Base-by-base conservation (phyloP, 208 protist genomes). In the Leishmania tarentolae region DNA sequence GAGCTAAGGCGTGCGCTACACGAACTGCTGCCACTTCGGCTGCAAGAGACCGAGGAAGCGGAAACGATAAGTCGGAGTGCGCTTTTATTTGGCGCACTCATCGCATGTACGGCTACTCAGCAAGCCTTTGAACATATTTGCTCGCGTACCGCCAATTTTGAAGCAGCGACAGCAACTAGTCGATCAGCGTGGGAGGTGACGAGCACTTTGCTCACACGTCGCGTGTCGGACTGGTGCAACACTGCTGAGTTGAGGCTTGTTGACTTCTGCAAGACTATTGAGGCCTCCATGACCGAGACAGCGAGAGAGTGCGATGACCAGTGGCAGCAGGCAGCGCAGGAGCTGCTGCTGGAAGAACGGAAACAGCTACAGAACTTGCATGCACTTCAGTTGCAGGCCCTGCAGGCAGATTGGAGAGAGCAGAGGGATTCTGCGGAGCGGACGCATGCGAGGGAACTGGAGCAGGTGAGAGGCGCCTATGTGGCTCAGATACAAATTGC, bases 371-470 rank as follows among this genome's bases (percentile, higher is more conserved):
- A 52, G 31, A 69, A 79, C 42, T 37, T 79, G 37, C 56, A 65
- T 63, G 56, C 31, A 21, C 6, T 56, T 24, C 31, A 77, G 74
- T 1, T 57, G 82, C 66, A 70, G 19, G 73, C 82, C 5, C 52
- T 77, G 47, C 68, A 31, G 6, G 59, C 53, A 28, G 76, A 78
- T 37, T 80, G 68, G 81, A 52, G 19, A 35, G 24, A 56, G 44
- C 73, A 77, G 78, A 70, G 40, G 21, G 75, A 76, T 37, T 63
- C 78, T 44, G 63, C 78, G 35, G 35, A 61, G 8, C 77, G 73
- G 21, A 44, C 78, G 37, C 81, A 84, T 57, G 40, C 57, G 2
- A 80, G 73, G 35, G 77, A 89, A 71, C 17, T 85, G 73, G 78
- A 50, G 3, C 71, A 52, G 15, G 53, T 79, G 79, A 50, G 72